phyloP scores from a whole-genome alignment of 116 monocot species.

The Papilionanthe hybrid region DNA sequence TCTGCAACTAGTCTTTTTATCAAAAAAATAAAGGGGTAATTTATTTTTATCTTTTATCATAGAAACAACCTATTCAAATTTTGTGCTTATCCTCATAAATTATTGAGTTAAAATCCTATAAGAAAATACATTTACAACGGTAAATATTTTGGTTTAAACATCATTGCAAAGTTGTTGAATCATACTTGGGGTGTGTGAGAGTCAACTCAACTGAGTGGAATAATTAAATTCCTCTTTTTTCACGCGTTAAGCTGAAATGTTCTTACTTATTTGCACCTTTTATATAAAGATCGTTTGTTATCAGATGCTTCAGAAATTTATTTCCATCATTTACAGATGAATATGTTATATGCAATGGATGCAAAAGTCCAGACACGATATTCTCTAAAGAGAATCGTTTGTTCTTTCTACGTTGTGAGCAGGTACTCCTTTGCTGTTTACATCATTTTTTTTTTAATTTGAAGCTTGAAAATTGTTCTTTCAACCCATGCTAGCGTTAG shows the following conservation, averaged over 20 bases:
- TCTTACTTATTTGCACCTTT: background rate
- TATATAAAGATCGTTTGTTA: background rate
- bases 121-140: background rate
- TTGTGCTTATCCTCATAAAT: background rate
- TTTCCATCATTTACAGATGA: constrained; percentile 49
- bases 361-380: constrained; percentile 93
- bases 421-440: constrained; percentile 32
- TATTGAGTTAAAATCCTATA: background rate
- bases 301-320: background rate
- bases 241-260: background rate
- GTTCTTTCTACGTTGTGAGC: constrained; percentile 93
- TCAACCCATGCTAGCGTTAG: too few relatives aligned
- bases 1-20: too few relatives aligned
- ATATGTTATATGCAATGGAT: constrained; percentile 94
- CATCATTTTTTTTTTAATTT: background rate
- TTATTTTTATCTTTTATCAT: background rate
- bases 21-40: background rate
- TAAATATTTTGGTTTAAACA: background rate
- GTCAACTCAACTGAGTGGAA: background rate
- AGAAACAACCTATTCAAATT: background rate
- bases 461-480: background rate
- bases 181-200: background rate
- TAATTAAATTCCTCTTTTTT: background rate
- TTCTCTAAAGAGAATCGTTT: constrained; percentile 94
- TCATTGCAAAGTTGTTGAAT: background rate